Base-by-base conservation (phyloP, 768 basidiomycete species). In the Clavulina sp. region DNA sequence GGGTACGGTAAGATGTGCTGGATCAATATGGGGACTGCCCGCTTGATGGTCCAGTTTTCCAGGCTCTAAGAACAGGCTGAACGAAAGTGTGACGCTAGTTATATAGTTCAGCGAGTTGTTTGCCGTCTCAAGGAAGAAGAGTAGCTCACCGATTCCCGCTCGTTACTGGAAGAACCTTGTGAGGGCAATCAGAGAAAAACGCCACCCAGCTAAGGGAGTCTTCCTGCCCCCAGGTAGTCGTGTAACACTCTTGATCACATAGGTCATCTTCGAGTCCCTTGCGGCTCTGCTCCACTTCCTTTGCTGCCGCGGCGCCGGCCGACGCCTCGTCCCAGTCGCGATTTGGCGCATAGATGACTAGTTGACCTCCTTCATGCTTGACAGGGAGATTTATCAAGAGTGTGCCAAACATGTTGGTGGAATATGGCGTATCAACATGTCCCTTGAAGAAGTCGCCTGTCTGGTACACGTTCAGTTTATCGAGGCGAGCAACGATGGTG, bases 151-250 rank as follows among this genome's bases (percentile, higher is more conserved):
- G 66, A 32, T 67, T 58, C 0, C 73, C 73, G 0, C 65, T 62
- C 3, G 36, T 61, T 49, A 74, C 69, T 1, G 62, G 64, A n/a
- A 62, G 34, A 47, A 73, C 69, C 48, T 73, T 70, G 55, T 72
- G 70, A 48, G 71, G 66, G 53, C 72, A 60, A 47, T 72, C 71
- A 31, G 66, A 63, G 59, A 63, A 70, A 54, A 74, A 71, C 9
- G 69, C 68, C 23, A 63, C 59, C 59, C 69, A 73, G 5, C 62
- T 65, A 4, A 68, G 59, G 5, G 31, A 29, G 4, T 6, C 33
- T 29, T 4, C 5, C 9, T 24, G 4, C 18, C 30, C 26, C 21
- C 29, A 4, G 5, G 5, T 24, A 30, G 47, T n/a, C 13, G 29
- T 5, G 1, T 53, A 41, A n/a, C 24, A 16, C 33, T 54, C 28